Evolutionary conservation across 2,329 filamentous ascomycete genomes (phyloP).

Genomic region (Scortechinia acanthostroma): DNA sequence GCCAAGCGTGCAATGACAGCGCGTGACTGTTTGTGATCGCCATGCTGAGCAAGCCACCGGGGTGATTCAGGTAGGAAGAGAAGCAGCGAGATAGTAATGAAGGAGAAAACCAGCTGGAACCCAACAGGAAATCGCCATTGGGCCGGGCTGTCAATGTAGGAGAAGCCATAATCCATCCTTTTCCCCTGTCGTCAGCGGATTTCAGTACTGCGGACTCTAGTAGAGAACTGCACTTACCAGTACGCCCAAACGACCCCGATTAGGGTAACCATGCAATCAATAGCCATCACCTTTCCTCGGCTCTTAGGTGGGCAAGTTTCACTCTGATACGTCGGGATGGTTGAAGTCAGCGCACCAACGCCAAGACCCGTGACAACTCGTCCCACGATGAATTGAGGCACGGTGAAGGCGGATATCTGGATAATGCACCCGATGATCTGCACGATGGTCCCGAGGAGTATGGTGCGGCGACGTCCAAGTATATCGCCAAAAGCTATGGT

Average conservation of each 20-base stretch:
- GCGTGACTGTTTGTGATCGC: too few species aligned
- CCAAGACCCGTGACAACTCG: slow-evolving; percentile 34
- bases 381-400: slow-evolving; percentile 33
- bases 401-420: slow-evolving; percentile 23
- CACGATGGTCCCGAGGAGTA: slow-evolving; percentile 26
- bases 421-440: slow-evolving; percentile 34
- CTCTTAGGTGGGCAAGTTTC: too few species aligned
- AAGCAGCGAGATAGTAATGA: slow-evolving; percentile 22
- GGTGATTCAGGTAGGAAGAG: slow-evolving; percentile 26
- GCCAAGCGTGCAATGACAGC: too few species aligned
- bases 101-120: slow-evolving; percentile 27
- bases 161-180: slow-evolving; percentile 22
- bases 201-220: too few species aligned
- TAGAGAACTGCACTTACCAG: slow-evolving; percentile 17
- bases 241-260: slow-evolving; percentile 30
- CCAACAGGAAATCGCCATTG: slow-evolving; percentile 33
- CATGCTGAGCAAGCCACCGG: slow-evolving; percentile 21
- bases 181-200: slow-evolving; percentile 22
- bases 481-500: too few species aligned
- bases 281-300: too few species aligned
- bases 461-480: slow-evolving; percentile 28
- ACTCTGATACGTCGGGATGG: slow-evolving; percentile 25
- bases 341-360: slow-evolving; percentile 26
- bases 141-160: slow-evolving; percentile 8
- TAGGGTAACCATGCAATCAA: slow-evolving; percentile 29